phyloP scores from a whole-genome alignment of 176 grass and related monocot genomes.

The Alloteropsis semialata region DNA sequence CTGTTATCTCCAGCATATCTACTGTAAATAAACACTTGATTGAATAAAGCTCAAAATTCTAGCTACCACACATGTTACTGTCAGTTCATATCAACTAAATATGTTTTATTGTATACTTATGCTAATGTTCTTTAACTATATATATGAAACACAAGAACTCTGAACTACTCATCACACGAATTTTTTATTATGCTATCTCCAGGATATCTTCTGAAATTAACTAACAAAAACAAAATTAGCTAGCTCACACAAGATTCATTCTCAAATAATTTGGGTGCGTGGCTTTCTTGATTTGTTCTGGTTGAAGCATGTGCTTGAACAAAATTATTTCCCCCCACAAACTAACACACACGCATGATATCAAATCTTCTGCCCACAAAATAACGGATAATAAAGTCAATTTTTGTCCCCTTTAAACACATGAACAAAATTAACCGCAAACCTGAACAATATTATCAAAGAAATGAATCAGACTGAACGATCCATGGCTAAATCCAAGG shows the following conservation, averaged over 20 bases:
- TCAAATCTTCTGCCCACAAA: neutral
- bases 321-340: neutral
- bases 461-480: neutral
- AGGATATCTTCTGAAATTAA: constrained; percentile 12
- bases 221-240: neutral
- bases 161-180: neutral
- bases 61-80: too few relatives aligned
- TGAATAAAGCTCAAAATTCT: too few relatives aligned
- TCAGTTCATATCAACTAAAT: neutral
- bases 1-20: neutral
- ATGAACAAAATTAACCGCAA: neutral
- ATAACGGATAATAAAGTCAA: neutral
- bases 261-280: neutral
- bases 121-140: neutral
- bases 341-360: neutral
- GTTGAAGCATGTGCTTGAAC: neutral
- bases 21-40: too few relatives aligned
- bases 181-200: neutral
- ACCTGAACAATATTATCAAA: neutral
- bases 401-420: neutral
- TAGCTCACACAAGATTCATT: neutral
- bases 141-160: neutral
- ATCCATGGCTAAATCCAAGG: neutral
- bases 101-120: too few relatives aligned
- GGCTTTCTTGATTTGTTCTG: neutral